Evolutionary conservation across 1,284 basidiomycete genomes (phyloP).

Genomic region (Ustilago cynodontis): DNA sequence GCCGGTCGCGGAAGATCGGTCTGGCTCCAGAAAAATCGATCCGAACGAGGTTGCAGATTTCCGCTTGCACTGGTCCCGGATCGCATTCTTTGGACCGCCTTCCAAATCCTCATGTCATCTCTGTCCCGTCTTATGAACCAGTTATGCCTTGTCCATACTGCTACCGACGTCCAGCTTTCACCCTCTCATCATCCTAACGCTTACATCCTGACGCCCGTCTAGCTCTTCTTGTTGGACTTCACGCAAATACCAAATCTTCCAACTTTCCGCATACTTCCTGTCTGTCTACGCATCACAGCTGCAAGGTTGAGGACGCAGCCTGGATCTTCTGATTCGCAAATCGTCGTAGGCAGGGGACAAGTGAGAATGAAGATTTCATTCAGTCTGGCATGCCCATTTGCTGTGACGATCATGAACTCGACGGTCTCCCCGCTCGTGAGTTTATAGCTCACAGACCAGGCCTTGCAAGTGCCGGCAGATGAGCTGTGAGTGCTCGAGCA

Average conservation of each 20-base stretch:
- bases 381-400: neutral
- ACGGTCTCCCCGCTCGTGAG: neutral
- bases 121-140: constrained; percentile 14
- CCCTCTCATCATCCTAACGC: neutral
- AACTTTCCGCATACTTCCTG: neutral
- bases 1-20: neutral
- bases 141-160: constrained; percentile 26
- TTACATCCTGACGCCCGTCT: constrained; percentile 13
- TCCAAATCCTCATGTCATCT: constrained; percentile 6
- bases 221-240: constrained; percentile 19
- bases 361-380: neutral
- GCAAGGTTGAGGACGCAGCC: neutral
- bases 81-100: neutral
- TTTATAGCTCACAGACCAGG: neutral
- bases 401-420: neutral
- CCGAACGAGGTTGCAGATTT: neutral
- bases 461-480: no score
- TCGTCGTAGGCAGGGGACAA: no score
- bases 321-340: no score
- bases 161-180: constrained; percentile 15
- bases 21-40: neutral
- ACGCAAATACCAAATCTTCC: constrained; percentile 25
- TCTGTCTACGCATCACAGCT: neutral
- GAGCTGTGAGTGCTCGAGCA: no score
- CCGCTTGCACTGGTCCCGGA: neutral